Conservation (phyloP, 2,329 filamentous ascomycete genomes). For the Akanthomyces uredinophilus region DNA sequence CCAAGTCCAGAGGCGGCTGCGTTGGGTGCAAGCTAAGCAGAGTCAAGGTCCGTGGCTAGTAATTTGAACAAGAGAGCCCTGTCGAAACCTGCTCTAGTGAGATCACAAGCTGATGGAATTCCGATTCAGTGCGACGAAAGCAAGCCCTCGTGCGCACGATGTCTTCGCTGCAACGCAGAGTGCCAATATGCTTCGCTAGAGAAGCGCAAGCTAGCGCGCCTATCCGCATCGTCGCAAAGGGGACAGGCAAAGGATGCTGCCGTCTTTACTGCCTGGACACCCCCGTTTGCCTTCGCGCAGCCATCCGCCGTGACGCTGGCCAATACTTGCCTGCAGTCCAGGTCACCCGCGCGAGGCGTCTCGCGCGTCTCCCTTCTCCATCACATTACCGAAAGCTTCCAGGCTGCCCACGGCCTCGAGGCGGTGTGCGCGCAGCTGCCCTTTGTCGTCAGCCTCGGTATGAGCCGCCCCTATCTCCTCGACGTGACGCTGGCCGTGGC, state of each 20-base stretch:
- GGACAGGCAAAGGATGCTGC: not conserved
- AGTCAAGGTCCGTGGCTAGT: conserved; percentile 20
- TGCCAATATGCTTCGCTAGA: conserved; percentile 10
- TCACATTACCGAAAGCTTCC: conserved; percentile 17
- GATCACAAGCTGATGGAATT: not conserved
- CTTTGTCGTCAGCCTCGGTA: conserved; percentile 15
- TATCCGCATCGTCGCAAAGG: too few relatives aligned
- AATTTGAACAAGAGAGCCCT: not conserved
- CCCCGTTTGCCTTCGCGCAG: conserved; percentile 13
- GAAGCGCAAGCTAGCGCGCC: not conserved
- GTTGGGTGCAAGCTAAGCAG: conserved; percentile 20
- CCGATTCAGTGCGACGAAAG: conserved; percentile 19
- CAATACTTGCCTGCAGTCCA: not conserved
- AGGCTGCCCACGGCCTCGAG: conserved; percentile 5
- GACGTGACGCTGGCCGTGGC: conserved; percentile 22
- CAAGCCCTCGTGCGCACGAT: conserved; percentile 21
- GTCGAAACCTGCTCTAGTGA: not conserved
- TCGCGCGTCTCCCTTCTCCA: conserved; percentile 18
- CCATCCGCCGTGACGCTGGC: not conserved
- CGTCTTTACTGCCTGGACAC: not conserved
- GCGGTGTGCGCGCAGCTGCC: conserved; percentile 10
- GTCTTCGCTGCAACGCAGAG: conserved; percentile 17
- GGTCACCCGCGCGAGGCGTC: conserved; percentile 13
- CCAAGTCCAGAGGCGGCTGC: conserved; percentile 21
- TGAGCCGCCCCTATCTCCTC: conserved; percentile 19